These are phyloP conservation scores for Neoboletus brunneissimus DNA, from an alignment of 768 basidiomycete genomes.

Conservation along the genomic window DNA sequence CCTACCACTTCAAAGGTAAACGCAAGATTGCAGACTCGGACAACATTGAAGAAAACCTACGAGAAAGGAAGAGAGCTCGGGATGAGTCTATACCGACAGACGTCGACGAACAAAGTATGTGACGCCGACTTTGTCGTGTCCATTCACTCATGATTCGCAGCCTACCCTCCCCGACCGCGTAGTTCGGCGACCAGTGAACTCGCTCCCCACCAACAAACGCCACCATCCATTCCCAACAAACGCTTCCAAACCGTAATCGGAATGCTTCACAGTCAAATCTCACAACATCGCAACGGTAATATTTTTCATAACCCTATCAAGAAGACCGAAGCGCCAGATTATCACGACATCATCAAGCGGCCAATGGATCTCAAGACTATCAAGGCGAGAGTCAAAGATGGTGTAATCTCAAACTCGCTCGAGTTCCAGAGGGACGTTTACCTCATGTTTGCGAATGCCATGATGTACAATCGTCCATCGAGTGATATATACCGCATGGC, in stretches of 20 bases:
- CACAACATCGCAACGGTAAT: slow-evolving; percentile 81
- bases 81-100: slow-evolving; percentile 25
- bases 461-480: slow-evolving; percentile 92
- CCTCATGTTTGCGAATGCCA: slow-evolving; percentile 94
- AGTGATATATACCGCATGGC: slow-evolving; percentile 90
- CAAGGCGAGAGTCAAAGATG: slow-evolving; percentile 81
- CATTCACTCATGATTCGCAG: slow-evolving; percentile 9
- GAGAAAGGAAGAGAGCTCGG: slow-evolving; percentile 30
- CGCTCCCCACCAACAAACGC: slow-evolving; percentile 13
- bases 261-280: slow-evolving; percentile 79
- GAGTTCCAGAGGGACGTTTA: slow-evolving; percentile 90
- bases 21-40: slow-evolving; percentile 27
- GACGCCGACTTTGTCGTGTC: neutral
- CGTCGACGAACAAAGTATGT: slow-evolving; percentile 45
- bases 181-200: slow-evolving; percentile 18
- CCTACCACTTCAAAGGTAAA: slow-evolving; percentile 15
- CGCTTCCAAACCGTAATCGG: slow-evolving; percentile 79
- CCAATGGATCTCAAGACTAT: slow-evolving; percentile 96
- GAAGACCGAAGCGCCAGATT: slow-evolving; percentile 84
- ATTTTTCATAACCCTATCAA: slow-evolving; percentile 92
- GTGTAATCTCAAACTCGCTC: slow-evolving; percentile 70
- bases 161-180: slow-evolving; percentile 17
- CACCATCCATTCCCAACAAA: slow-evolving; percentile 46
- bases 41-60: slow-evolving; percentile 19
- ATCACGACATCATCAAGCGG: slow-evolving; percentile 87